phyloP scores from a whole-genome alignment of 2,329 filamentous ascomycete genomes.

The Epichloe typhina region DNA sequence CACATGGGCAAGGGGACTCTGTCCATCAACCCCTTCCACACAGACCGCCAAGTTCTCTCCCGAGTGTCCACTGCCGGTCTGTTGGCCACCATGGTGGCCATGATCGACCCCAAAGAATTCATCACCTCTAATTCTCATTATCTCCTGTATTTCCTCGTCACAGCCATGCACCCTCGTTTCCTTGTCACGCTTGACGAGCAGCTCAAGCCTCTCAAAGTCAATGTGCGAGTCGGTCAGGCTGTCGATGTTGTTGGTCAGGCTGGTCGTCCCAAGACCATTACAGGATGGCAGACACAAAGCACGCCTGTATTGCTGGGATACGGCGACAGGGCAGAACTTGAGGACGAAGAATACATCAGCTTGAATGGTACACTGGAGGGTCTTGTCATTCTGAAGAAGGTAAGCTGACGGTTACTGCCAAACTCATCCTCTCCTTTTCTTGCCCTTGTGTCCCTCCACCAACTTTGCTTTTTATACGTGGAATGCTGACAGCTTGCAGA shows the following conservation, averaged over 20 bases:
- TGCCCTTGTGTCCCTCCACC: too few relatives aligned
- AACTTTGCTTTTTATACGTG: too few relatives aligned
- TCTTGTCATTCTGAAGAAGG: constrained; percentile 92
- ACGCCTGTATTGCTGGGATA: constrained; percentile 93
- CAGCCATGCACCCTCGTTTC: constrained; percentile 94
- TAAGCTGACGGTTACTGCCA: constrained; percentile 28
- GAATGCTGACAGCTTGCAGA: constrained; percentile 17
- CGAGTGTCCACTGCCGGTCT: constrained; percentile 81
- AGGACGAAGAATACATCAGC: constrained; percentile 94
- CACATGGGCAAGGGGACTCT: constrained; percentile 99
- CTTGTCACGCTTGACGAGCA: constrained; percentile 92
- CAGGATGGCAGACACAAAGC: constrained; percentile 98
- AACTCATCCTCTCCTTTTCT: background rate
- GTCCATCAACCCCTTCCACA: constrained; percentile 96
- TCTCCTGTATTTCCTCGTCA: constrained; percentile 92
- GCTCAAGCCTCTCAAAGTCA: constrained; percentile 84
- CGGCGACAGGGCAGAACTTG: constrained; percentile 88
- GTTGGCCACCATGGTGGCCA: constrained; percentile 76
- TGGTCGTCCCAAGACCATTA: constrained; percentile 95
- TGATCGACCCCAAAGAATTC: constrained; percentile 91
- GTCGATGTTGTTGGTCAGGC: constrained; percentile 97
- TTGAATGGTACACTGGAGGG: constrained; percentile 86
- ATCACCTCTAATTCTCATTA: constrained; percentile 62
- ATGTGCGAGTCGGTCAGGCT: constrained; percentile 92
- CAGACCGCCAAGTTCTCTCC: constrained; percentile 89